These are phyloP conservation scores for Rostrohypoxylon terebratum DNA, from an alignment of 495 filamentous ascomycete genomes.

Conservation along the genomic window DNA sequence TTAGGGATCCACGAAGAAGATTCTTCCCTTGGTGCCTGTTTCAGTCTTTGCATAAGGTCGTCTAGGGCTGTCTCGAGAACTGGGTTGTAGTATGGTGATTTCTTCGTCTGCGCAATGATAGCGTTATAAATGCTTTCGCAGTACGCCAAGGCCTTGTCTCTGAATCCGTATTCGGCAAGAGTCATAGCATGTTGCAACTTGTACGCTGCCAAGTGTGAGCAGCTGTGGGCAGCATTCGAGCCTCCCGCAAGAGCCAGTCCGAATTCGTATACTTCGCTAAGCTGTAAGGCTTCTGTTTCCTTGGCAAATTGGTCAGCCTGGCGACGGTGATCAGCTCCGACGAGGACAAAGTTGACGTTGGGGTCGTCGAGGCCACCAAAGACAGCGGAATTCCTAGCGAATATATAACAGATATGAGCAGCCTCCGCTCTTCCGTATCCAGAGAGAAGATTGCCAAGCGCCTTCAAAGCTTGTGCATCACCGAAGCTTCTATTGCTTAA, in stretches of 20 bases:
- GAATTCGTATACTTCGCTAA: slow-evolving; percentile 95
- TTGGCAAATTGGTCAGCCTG: slow-evolving; percentile 73
- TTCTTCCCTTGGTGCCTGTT: slow-evolving; percentile 82
- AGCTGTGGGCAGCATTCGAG: slow-evolving; percentile 64
- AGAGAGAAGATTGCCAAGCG: slow-evolving; percentile 85
- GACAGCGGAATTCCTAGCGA: slow-evolving; percentile 67
- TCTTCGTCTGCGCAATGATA: slow-evolving; percentile 83
- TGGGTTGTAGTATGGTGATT: slow-evolving; percentile 85
- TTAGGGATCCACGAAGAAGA: slow-evolving; percentile 83
- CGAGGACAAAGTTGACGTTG: slow-evolving; percentile 78
- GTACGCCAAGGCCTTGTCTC: slow-evolving; percentile 87
- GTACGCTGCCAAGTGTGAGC: slow-evolving; percentile 86
- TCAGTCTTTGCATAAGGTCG: slow-evolving; percentile 83
- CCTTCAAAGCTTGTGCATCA: slow-evolving; percentile 79
- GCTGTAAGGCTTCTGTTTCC: slow-evolving; percentile 84
- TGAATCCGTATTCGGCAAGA: slow-evolving; percentile 84
- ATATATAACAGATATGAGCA: slow-evolving; percentile 84
- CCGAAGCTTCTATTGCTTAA: slow-evolving; percentile 86
- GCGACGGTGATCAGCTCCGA: slow-evolving; percentile 82
- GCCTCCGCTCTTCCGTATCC: slow-evolving; percentile 90
- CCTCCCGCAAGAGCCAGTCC: slow-evolving; percentile 73
- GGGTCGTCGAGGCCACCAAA: slow-evolving; percentile 89
- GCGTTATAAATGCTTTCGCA: slow-evolving; percentile 85
- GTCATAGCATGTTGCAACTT: slow-evolving; percentile 87
- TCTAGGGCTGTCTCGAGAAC: slow-evolving; percentile 79